Evolutionary conservation across 2,329 filamentous ascomycete genomes (phyloP).

Genomic region (Penicillium sclerotiorum): DNA sequence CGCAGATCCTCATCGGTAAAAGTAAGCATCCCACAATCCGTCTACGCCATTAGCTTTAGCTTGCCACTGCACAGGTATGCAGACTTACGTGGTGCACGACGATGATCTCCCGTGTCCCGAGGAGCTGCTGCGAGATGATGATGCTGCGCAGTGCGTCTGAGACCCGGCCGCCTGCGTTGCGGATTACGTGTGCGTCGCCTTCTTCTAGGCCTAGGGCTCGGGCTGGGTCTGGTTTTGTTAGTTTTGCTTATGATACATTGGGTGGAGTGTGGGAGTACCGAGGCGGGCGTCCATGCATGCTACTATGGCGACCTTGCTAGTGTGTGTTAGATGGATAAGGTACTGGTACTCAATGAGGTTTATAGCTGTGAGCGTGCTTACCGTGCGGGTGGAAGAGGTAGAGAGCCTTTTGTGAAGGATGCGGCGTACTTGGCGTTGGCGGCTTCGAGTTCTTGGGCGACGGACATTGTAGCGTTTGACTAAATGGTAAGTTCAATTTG

Average conservation of each 20-base stretch:
- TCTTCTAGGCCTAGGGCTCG: conserved; percentile 70
- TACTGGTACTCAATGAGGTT: neutral
- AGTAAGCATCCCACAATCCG: conserved; percentile 72
- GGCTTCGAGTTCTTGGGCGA: conserved; percentile 54
- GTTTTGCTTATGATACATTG: neutral
- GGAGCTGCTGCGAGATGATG: conserved; percentile 76
- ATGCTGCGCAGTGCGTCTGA: conserved; percentile 72
- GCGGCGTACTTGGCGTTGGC: conserved; percentile 62
- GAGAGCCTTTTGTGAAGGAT: conserved; percentile 65
- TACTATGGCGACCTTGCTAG: conserved; percentile 49
- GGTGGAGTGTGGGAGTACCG: conserved; percentile 17
- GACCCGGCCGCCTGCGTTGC: conserved; percentile 70
- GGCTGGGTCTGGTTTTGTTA: conserved; percentile 56
- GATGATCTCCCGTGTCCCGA: conserved; percentile 74
- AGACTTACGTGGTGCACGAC: conserved; percentile 53
- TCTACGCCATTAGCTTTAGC: conserved; percentile 37
- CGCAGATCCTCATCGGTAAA: conserved; percentile 65
- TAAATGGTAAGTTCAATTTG: neutral
- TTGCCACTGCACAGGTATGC: neutral
- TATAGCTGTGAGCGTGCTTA: conserved; percentile 33
- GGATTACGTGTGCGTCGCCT: conserved; percentile 77
- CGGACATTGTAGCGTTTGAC: conserved; percentile 24
- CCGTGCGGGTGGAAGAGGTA: conserved; percentile 68
- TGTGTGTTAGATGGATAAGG: neutral
- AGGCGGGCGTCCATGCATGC: conserved; percentile 80